Evolutionary conservation across 23 red algal genomes (phyloP).

Genomic region (Gracilaria vermiculophylla): DNA sequence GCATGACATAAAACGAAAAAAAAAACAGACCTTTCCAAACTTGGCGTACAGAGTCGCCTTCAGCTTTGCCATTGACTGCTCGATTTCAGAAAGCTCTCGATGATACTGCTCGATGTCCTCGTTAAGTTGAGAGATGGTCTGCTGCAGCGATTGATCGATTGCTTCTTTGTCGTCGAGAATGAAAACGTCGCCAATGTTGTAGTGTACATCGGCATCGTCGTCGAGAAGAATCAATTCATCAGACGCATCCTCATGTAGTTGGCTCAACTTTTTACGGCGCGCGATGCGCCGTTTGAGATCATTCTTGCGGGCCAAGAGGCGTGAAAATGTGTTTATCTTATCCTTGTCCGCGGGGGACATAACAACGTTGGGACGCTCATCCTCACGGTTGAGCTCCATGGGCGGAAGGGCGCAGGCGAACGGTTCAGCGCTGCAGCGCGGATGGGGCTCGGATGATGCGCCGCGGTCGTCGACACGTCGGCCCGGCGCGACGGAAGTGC

Average conservation of each 20-base stretch:
- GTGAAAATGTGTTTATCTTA: slow-evolving; percentile 49
- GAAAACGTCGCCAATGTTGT: slow-evolving; percentile 70
- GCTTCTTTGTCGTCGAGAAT: slow-evolving; percentile 48
- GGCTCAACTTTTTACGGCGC: slow-evolving; percentile 54
- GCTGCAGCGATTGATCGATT: slow-evolving; percentile 27
- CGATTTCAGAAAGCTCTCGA: slow-evolving; percentile 3
- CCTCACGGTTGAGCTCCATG: slow-evolving; percentile 60
- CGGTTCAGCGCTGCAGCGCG: no score
- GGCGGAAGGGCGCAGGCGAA: no score
- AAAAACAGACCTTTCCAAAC: slow-evolving; percentile 67
- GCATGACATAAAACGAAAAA: background rate
- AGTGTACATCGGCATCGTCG: slow-evolving; percentile 53
- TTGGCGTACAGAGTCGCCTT: slow-evolving; percentile 60
- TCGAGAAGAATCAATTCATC: slow-evolving; percentile 61
- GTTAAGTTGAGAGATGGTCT: slow-evolving; percentile 19
- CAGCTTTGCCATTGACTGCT: slow-evolving; percentile 19
- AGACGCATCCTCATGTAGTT: slow-evolving; percentile 59
- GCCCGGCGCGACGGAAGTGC: background rate
- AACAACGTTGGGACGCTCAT: slow-evolving; percentile 60
- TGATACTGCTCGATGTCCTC: slow-evolving; percentile 9
- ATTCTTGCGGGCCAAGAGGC: slow-evolving; percentile 40
- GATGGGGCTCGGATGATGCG: no score
- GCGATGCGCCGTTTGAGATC: slow-evolving; percentile 28
- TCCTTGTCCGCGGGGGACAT: slow-evolving; percentile 59
- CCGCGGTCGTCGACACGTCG: no score